Conservation (phyloP, 352 stramenopile genomes). For the Phytophthora chlamydospora region DNA sequence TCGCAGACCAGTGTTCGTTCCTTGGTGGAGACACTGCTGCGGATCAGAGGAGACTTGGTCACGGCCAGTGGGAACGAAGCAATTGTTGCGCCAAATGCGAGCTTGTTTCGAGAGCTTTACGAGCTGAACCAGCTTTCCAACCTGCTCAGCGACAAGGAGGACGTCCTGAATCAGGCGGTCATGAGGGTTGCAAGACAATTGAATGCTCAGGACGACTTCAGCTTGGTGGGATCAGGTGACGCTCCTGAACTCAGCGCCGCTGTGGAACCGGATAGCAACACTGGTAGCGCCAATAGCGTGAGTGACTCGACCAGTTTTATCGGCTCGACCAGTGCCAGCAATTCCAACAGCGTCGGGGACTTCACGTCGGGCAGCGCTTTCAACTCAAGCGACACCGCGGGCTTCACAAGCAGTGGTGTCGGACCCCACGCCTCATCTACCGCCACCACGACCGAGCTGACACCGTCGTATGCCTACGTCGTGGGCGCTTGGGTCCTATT, state of each 20-base stretch:
- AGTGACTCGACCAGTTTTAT: neutral
- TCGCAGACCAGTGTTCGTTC: slow-evolving; percentile 37
- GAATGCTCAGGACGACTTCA: slow-evolving; percentile 18
- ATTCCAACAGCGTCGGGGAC: slow-evolving; percentile 21
- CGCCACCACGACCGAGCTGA: slow-evolving; percentile 39
- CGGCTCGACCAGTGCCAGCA: slow-evolving; percentile 1
- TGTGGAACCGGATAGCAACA: slow-evolving; percentile 9
- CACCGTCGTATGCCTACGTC: slow-evolving; percentile 45
- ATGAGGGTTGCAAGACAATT: slow-evolving; percentile 27
- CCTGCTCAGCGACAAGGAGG: slow-evolving; percentile 16
- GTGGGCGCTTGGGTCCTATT: slow-evolving; percentile 47
- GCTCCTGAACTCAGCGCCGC: slow-evolving; percentile 6
- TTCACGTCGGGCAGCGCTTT: slow-evolving; percentile 18
- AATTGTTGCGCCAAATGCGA: slow-evolving; percentile 28
- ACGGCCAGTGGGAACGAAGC: neutral
- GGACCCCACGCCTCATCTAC: slow-evolving; percentile 38
- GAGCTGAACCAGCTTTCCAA: slow-evolving; percentile 33
- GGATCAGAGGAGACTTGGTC: slow-evolving; percentile 33
- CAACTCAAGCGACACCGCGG: slow-evolving; percentile 29
- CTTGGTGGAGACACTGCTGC: slow-evolving; percentile 38
- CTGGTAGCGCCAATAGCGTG: neutral
- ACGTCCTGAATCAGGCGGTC: slow-evolving; percentile 9
- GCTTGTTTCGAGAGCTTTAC: slow-evolving; percentile 36
- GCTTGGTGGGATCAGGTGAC: slow-evolving; percentile 11
- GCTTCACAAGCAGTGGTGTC: slow-evolving; percentile 27